Base-by-base conservation (phyloP, 2,329 filamentous ascomycete species). In the Orbilia oligospora region DNA sequence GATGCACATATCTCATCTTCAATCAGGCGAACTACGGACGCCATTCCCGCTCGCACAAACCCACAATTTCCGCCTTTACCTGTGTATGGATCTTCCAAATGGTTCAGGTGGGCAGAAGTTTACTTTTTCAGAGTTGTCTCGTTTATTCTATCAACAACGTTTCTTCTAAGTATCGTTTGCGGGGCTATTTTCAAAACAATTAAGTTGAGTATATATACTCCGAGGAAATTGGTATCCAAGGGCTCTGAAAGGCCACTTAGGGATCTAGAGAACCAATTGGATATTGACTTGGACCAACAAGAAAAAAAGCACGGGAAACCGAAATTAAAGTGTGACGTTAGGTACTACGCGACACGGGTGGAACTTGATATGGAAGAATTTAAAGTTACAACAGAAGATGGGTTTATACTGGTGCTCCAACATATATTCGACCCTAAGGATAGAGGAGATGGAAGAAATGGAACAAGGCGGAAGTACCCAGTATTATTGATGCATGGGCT, bases 321-420 rank as follows among this genome's bases (percentile, higher is more conserved):
- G 97, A 83, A 91, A 2, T 86, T 97, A 6, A 85, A 92, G 6
- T 93, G 92, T 82, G 92, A 97, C 81, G 89, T 94, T 20, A 88
- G 88, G 1, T 96, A 97, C 83, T 97, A 98, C 83, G 94, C 95
- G 0, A 88, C 93, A 20, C 88, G 94, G 12, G 93, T 97, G 14
- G 95, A 95, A 0, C 87, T 98, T 0, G 93, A 97, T 79, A 89
- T 93, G 24, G 94, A 97, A 83, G 88, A 89, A 9, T 93, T 93
- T 82, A 87, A 92, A 63, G 94, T 97, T 0, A 91, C 97, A 84
- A 97, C 95, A 0, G 94, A 97, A 83, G 95, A 98, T 82, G 94
- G 94, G 0, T 97, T 97, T 83, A 89, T 97, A 55, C 92, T 97
- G 79, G 90, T 92, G 22, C 87, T 97, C 0, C 97, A 93, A 91